Evolutionary conservation across 2,329 filamentous ascomycete genomes (phyloP).

Genomic region (Microcyclosporella mali): DNA sequence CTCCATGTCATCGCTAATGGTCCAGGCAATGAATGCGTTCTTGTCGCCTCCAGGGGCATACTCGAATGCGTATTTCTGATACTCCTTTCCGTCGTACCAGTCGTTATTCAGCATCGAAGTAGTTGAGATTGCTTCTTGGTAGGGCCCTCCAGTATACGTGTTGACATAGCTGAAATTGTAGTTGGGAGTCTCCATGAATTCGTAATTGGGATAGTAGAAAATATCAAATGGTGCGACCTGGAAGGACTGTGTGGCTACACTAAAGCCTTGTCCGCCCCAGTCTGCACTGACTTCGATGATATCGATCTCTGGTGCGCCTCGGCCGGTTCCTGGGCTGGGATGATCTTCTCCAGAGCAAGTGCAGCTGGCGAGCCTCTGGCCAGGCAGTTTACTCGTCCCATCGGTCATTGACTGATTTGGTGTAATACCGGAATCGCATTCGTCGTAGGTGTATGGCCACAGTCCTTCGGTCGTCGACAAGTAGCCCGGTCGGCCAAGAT

Average conservation of each 20-base stretch:
- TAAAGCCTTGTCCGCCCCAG: slow-evolving; percentile 34
- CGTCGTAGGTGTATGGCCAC: slow-evolving; percentile 50
- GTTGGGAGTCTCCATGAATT: slow-evolving; percentile 48
- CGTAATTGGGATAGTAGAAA: slow-evolving; percentile 48
- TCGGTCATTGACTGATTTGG: slow-evolving; percentile 43
- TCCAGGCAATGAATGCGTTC: slow-evolving; percentile 47
- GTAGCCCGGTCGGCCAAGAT: slow-evolving; percentile 49
- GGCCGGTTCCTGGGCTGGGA: slow-evolving; percentile 42
- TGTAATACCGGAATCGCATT: slow-evolving; percentile 46
- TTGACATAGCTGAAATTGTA: slow-evolving; percentile 45
- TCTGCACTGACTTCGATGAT: slow-evolving; percentile 44
- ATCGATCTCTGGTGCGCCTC: slow-evolving; percentile 46
- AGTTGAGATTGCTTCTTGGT: slow-evolving; percentile 51
- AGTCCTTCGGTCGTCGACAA: slow-evolving; percentile 48
- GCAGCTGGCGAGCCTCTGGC: slow-evolving; percentile 42
- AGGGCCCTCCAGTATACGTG: slow-evolving; percentile 49
- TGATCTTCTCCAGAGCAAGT: slow-evolving; percentile 43
- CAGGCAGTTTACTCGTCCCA: slow-evolving; percentile 39
- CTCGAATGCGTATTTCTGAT: slow-evolving; percentile 53
- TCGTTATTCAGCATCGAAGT: slow-evolving; percentile 50
- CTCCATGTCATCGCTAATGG: slow-evolving; percentile 43
- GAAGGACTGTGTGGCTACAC: slow-evolving; percentile 44
- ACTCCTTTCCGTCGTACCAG: slow-evolving; percentile 50
- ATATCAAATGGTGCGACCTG: slow-evolving; percentile 47
- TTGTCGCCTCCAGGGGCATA: slow-evolving; percentile 45